Base-by-base conservation (phyloP, 768 basidiomycete genomes). In the Suillus fuscotomentosus region DNA sequence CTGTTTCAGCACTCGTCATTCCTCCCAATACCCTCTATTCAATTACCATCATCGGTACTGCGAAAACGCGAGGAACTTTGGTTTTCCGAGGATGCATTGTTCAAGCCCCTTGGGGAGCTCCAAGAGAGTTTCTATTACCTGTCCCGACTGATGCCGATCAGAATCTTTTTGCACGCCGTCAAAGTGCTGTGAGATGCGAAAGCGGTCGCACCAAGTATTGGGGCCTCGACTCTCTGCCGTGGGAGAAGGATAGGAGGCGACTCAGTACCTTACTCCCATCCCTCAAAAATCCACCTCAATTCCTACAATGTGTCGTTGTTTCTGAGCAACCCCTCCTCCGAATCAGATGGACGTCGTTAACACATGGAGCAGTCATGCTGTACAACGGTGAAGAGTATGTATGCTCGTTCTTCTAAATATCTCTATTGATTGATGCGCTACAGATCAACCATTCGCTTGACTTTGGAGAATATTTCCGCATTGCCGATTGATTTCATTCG, bases 321-420 rank as follows among this genome's bases (percentile, higher is more conserved):
- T 88, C 90, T 2, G 89, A 94, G 70, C 93, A 95, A 71, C 97
- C 97, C 10, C 75, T 95, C 39, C 79, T 99, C 62, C 86, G 94
- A 66, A 90, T 99, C 73, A 84, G 92, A 62, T 82, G 92, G 72
- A 92, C 90, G 17, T 94, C 92, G n/a, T 78, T 97, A 24, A 96
- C 92, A 1, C 95, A 97, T 69, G 95, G 94, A 1, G 94, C 96
- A 0, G 79, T 98, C 31, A 97, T 97, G 94, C 80, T 99, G 60
- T 98, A 97, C 71, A 87, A 97, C 56, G 97, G 97, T 41, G 97
- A 99, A 80, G 88, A 79, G 96, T 95, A 67, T 65, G 88, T 78
- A 7, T 5, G 17, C 42, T 62, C 34, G 27, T 31, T 67, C 24
- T 43, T 67, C 17, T 17, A 2, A 31, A 7, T 60, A 27, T 38